These are phyloP conservation scores for Vigna mungo DNA, from an alignment of 306 rosid species.

Conservation along the genomic window DNA sequence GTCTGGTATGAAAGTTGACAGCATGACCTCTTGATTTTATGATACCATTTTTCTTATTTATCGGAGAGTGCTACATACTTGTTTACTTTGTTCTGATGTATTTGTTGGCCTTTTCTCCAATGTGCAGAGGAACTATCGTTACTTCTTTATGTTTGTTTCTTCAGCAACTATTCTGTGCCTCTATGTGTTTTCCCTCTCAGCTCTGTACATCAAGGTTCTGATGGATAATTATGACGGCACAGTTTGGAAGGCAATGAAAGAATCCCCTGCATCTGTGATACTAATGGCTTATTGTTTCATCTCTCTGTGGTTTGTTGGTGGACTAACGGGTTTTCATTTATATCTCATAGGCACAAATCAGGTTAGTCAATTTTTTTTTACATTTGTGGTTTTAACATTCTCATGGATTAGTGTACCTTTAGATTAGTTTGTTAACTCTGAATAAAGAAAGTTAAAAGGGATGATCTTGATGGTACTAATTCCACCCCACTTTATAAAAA, in stretches of 20 bases:
- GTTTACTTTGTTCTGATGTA: constrained; percentile 39
- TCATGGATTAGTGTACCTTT: not conserved
- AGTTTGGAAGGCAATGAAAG: constrained; percentile 90
- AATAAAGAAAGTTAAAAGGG: constrained; percentile 4
- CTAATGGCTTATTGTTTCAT: constrained; percentile 85
- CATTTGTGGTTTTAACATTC: constrained; percentile 41
- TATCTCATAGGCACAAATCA: constrained; percentile 91
- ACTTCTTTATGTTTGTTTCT: constrained; percentile 89
- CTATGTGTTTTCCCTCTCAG: constrained; percentile 82
- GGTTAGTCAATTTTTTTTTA: constrained; percentile 59
- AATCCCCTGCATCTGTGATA: constrained; percentile 87
- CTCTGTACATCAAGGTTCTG: constrained; percentile 82
- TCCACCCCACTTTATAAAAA: not conserved
- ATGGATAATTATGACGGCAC: constrained; percentile 68
- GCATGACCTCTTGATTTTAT: constrained; percentile 2
- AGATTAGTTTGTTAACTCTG: constrained; percentile 1
- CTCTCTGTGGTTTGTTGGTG: constrained; percentile 95
- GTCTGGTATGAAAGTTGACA: constrained; percentile 70
- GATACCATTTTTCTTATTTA: constrained; percentile 18
- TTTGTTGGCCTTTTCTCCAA: constrained; percentile 30
- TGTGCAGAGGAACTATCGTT: constrained; percentile 90
- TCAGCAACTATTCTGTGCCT: constrained; percentile 90
- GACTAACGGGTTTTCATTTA: constrained; percentile 88
- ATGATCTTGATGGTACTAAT: constrained; percentile 14
- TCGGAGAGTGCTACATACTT: constrained; percentile 31